Base-by-base conservation (phyloP, 2,329 filamentous ascomycete genomes). In the Colletotrichum sp. region DNA sequence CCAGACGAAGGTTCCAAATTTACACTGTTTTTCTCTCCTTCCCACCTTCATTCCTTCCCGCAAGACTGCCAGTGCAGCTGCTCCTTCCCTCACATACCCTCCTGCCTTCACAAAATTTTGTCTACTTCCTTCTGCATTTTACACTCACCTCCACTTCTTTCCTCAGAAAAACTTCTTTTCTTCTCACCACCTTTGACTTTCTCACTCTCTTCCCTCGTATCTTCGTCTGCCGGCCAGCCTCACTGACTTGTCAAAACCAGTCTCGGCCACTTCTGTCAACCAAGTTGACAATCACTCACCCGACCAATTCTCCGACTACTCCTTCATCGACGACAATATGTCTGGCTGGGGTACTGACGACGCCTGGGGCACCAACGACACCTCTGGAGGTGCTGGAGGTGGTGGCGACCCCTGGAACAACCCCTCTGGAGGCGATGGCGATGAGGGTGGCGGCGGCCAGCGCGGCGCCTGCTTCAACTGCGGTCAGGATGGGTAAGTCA, bases 381-480 rank as follows among this genome's bases (percentile, higher is more conserved):
- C 30, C 18, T 32, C 57, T n/a, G 70, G 44, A 36, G 69, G 44
- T 32, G 66, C 66, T n/a, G 36, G 21, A 3, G 52, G 55, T 24
- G 60, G 55, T 10, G 71, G 74, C 28, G 76, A 77, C n/a, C 68
- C 73, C 32, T 76, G 76, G 76, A 72, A 71, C 32, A 69, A 76
- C 18, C 65, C 69, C 15, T 12, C 66, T 62, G 66, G 67, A 36
- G 73, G 66, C 15, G 65, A 64, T 32, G 62, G 62, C 15, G 75
- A 57, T 26, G 70, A 73, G n/a, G 18, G 68, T 60, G 78, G 72
- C 28, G 79, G 81, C 39, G 79, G 44, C 44, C 44, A 81, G 49
- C 83, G 84, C 30, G 75, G 63, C 55, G 71, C 60, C 63, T 86
- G 84, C 76, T 85, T 85, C 71, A 81, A 81, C 30, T 86, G 85